These are phyloP conservation scores for Aureobasidium sp. DNA, from an alignment of 2,329 filamentous ascomycete species.

Conservation along the genomic window DNA sequence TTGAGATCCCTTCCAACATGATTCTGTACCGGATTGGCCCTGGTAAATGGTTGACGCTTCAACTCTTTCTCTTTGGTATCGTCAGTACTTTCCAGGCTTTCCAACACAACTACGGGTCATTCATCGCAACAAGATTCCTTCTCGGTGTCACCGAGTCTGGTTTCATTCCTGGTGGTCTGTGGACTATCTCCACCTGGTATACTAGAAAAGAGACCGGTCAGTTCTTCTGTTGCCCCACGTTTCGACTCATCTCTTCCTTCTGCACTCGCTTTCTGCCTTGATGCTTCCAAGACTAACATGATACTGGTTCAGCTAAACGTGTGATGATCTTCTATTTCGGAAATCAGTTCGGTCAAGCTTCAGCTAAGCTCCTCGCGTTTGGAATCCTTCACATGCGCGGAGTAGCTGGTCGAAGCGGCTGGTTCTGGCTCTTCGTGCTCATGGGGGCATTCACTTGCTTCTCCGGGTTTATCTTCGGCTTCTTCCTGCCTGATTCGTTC, in stretches of 20 bases:
- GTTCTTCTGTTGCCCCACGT: too few relatives aligned
- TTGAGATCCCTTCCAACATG: constrained; percentile 37
- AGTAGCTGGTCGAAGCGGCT: constrained; percentile 27
- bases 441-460: constrained; percentile 38
- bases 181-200: constrained; percentile 56
- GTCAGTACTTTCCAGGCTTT: constrained; percentile 48
- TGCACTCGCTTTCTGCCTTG: too few relatives aligned
- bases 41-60: constrained; percentile 41
- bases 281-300: too few relatives aligned
- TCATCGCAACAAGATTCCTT: constrained; percentile 42
- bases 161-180: constrained; percentile 54
- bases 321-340: constrained; percentile 47
- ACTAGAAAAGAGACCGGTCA: constrained; percentile 51
- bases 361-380: constrained; percentile 48
- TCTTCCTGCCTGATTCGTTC: constrained; percentile 36
- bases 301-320: constrained; percentile 49
- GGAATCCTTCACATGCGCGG: constrained; percentile 38
- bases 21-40: constrained; percentile 41
- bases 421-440: constrained; percentile 34
- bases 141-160: constrained; percentile 46
- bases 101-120: constrained; percentile 41
- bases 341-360: constrained; percentile 47
- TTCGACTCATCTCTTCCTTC: too few relatives aligned
- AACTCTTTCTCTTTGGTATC: constrained; percentile 42
- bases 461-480: constrained; percentile 37